These are phyloP conservation scores for Fomitopsis schrenkii DNA, from an alignment of 1,284 basidiomycete species.

Conservation along the genomic window DNA sequence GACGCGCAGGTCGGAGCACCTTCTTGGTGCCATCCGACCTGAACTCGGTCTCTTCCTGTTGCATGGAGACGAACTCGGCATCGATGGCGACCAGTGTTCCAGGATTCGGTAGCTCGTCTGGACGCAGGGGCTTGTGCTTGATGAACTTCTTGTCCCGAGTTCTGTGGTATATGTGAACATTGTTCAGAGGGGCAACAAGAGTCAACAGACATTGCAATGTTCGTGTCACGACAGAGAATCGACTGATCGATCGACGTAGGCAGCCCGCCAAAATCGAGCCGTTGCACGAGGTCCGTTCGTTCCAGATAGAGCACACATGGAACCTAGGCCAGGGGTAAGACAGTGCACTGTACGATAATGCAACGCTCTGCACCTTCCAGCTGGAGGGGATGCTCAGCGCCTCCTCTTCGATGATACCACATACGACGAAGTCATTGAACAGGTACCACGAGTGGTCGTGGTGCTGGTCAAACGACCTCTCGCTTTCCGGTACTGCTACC, in stretches of 20 bases:
- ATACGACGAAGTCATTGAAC: conserved; percentile 97
- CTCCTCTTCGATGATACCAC: conserved; percentile 80
- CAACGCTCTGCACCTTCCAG: conserved; percentile 75
- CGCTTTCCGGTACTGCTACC: conserved; percentile 59
- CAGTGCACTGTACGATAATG: neutral
- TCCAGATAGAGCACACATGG: conserved; percentile 90
- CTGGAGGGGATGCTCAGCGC: conserved; percentile 83
- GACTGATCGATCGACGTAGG: conserved; percentile 66
- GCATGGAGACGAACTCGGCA: conserved; percentile 96
- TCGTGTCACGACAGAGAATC: conserved; percentile 84
- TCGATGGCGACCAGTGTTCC: conserved; percentile 94
- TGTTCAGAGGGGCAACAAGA: neutral
- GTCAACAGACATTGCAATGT: conserved; percentile 69
- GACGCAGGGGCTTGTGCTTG: conserved; percentile 72
- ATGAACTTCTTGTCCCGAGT: conserved; percentile 73
- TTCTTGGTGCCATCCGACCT: conserved; percentile 94
- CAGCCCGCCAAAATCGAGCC: conserved; percentile 65
- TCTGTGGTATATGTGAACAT: conserved; percentile 31
- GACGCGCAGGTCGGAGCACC: conserved; percentile 85
- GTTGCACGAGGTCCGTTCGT: conserved; percentile 57
- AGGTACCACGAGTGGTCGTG: conserved; percentile 77
- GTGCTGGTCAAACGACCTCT: conserved; percentile 35
- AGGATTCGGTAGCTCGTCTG: conserved; percentile 79
- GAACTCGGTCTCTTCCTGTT: conserved; percentile 95
- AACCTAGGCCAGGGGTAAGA: conserved; percentile 44